phyloP scores from a whole-genome alignment of 23 red algal species.

The Agarophyton chilense region DNA sequence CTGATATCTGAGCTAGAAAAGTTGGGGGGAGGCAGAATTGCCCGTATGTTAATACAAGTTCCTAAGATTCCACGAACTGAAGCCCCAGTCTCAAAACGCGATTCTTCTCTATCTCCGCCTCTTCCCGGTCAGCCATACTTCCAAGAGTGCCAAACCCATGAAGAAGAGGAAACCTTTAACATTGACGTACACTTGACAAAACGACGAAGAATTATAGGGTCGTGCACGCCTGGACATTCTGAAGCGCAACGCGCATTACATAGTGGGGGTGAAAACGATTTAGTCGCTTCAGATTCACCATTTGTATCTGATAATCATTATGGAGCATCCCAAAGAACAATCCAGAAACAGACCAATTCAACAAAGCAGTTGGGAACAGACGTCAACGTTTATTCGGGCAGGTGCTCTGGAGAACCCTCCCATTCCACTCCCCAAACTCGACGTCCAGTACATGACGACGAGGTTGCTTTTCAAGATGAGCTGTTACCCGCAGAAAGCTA shows the following conservation, averaged over 20 bases:
- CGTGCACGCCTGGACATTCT: neutral
- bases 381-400: neutral
- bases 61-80: neutral
- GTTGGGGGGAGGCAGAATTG: neutral
- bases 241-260: neutral
- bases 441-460: neutral
- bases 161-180: neutral
- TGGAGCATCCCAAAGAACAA: neutral
- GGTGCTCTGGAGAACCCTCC: neutral
- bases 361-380: neutral
- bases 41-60: neutral
- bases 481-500: neutral
- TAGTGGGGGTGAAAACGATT: neutral
- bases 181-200: neutral
- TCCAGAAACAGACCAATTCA: neutral
- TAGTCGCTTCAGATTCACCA: neutral
- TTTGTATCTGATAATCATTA: neutral
- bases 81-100: neutral
- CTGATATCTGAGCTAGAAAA: conserved; percentile 14
- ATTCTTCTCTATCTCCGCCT: neutral
- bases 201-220: neutral
- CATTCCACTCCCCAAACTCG: neutral
- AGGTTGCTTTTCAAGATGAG: neutral
- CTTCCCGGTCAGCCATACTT: neutral
- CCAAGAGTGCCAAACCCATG: neutral